Percentiles rank a stretch among this genome's conserved stretches.
Conservation (phyloP, 768 basidiomycete genomes). For the Podaxis rugospora region DNA sequence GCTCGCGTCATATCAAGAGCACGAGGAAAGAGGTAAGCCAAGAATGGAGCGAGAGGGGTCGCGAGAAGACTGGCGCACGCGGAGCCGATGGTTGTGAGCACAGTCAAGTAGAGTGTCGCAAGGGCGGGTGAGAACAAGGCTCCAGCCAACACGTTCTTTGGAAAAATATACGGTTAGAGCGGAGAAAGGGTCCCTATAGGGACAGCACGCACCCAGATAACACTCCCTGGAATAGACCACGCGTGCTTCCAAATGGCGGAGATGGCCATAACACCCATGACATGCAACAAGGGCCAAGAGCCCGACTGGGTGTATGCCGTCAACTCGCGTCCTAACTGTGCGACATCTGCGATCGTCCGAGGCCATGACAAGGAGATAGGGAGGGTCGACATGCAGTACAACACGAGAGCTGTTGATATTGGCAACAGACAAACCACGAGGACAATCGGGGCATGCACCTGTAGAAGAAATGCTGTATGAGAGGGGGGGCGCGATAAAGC, state of each 20-base stretch:
- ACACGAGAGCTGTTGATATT: conserved; percentile 62
- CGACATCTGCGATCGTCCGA: conserved; percentile 68
- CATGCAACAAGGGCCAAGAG: conserved; percentile 60
- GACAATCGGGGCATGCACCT: conserved; percentile 37
- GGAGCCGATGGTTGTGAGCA: conserved; percentile 86
- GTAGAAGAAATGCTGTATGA: conserved; percentile 2
- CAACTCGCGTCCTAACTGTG: conserved; percentile 69
- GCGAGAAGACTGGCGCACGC: conserved; percentile 76
- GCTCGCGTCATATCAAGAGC: conserved; percentile 81
- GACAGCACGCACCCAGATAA: conserved; percentile 67
- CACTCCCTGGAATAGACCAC: conserved; percentile 94
- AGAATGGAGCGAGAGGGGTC: conserved; percentile 78
- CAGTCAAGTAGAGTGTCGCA: conserved; percentile 76
- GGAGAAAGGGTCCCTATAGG: conserved; percentile 13
- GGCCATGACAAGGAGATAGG: conserved; percentile 78
- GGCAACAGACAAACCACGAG: conserved; percentile 52
- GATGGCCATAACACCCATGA: conserved; percentile 76
- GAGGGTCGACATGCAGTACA: conserved; percentile 73
- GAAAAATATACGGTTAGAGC: conserved; percentile 9
- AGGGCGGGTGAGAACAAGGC: conserved; percentile 80
- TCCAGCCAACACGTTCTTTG: conserved; percentile 84
- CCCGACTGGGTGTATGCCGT: conserved; percentile 78
- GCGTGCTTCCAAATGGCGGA: conserved; percentile 95
- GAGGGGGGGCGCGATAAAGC: neutral
- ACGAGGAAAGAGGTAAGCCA: conserved; percentile 77